Base-by-base conservation (phyloP, 2,329 filamentous ascomycete genomes). In the Cordyceps javanica region DNA sequence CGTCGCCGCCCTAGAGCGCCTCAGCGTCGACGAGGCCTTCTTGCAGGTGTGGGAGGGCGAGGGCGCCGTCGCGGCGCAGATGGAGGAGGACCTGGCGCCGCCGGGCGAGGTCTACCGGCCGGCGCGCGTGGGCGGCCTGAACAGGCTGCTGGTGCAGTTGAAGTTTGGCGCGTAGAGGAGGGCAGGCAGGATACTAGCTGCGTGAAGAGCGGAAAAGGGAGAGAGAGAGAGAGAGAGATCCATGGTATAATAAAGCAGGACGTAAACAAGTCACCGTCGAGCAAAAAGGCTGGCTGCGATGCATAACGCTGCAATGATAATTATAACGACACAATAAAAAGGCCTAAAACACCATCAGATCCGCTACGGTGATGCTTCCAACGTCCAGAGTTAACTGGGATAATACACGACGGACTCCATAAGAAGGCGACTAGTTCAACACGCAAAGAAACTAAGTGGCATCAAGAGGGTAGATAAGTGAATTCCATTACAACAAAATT, bases 81-180 rank as follows among this genome's bases (percentile, higher is more conserved):
- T 75, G 39, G 78, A 75, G 0, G 72, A 72, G 38, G 78, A 75
- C 0, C 72, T 71, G 30, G 60, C 57, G 26, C 64, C 62, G 51
- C 69, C 69, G 39, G 66, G 65, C 28, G 64, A 65, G 55, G 67
- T 63, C 61, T 96, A 90, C 69, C 78, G 86, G 30, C 88, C 90
- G 1, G 80, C 83, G 61, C 85, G 88, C 60, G 82, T 90, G 3
- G 90, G 90, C 0, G 89, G 91, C 1, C 84, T 97, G 46, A 91
- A 96, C 73, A 79, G 89, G 59, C 72, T 97, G 68, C 72, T 97
- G 68, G 96, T 96, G 90, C 96, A 96, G 76, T 75, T 97, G 65
- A 91, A 96, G 67, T 84, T 85, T 69, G 82, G 82, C 34, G 59
- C 63, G 54, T 65, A 65, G 65, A 65, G n/a, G 62, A 62, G 8